Conservation (phyloP, 306 rosid species). For the Vachellia collinsii region DNA sequence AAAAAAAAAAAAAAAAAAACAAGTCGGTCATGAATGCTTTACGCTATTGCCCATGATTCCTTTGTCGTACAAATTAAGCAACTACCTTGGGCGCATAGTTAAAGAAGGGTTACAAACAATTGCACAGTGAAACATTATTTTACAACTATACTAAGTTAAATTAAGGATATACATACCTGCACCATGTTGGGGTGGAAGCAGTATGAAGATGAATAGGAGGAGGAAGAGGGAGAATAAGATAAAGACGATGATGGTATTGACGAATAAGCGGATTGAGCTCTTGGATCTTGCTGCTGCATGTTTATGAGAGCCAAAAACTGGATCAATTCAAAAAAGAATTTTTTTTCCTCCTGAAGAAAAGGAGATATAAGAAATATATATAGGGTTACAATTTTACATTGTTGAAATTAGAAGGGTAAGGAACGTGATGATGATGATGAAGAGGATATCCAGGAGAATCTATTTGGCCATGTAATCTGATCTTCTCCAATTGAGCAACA, state of each 20-base stretch:
- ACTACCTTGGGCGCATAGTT: slow-evolving; percentile 19
- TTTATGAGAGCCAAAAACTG: slow-evolving; percentile 17
- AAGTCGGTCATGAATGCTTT: slow-evolving; percentile 28
- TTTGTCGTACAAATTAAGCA: slow-evolving; percentile 31
- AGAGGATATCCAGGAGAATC: slow-evolving; percentile 42
- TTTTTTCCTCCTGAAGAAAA: background rate
- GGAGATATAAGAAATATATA: background rate
- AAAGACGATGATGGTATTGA: slow-evolving; percentile 72
- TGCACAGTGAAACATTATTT: too few species aligned
- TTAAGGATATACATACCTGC: slow-evolving; percentile 63
- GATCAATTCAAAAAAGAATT: background rate
- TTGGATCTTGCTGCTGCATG: slow-evolving; percentile 66
- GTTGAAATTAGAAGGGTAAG: slow-evolving; percentile 57
- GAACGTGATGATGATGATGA: slow-evolving; percentile 42
- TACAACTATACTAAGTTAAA: too few species aligned
- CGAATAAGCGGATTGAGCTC: slow-evolving; percentile 69
- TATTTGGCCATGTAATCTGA: slow-evolving; percentile 92
- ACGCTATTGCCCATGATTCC: slow-evolving; percentile 22
- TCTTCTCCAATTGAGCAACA: slow-evolving; percentile 98
- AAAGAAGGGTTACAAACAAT: slow-evolving; percentile 12
- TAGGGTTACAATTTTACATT: slow-evolving; percentile 47
- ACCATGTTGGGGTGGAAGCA: slow-evolving; percentile 71
- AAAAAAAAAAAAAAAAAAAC: background rate
- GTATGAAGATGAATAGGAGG: slow-evolving; percentile 70
- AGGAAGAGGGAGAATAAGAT: slow-evolving; percentile 71